Evolutionary conservation across 2,329 filamentous ascomycete species (phyloP).

Genomic region (Pseudogymnoascus sp.): DNA sequence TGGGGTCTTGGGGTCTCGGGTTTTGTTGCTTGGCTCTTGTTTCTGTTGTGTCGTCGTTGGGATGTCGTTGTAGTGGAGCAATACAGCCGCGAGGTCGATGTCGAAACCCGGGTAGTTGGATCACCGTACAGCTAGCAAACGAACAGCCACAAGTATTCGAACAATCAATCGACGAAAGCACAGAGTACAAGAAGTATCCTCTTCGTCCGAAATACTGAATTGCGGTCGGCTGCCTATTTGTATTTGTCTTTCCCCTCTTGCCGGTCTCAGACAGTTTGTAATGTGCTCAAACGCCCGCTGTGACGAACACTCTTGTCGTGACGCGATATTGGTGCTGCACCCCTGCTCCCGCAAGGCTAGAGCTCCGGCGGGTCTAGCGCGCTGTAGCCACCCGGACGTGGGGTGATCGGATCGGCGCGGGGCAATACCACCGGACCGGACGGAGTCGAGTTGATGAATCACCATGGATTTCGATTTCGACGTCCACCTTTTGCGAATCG

Average conservation of each 20-base stretch:
- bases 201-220: not conserved
- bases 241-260: not conserved
- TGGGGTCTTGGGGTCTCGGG: not conserved
- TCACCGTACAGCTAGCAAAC: not conserved
- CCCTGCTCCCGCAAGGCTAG: not conserved
- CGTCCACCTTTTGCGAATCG: not conserved
- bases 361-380: not conserved
- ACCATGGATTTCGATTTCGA: not conserved
- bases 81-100: not conserved
- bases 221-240: not conserved
- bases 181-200: not conserved
- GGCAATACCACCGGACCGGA: not conserved
- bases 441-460: not conserved
- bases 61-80: not conserved
- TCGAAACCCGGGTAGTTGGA: not conserved
- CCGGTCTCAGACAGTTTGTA: not conserved
- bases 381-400: not conserved
- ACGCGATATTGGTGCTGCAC: not conserved
- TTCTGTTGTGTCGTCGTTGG: not conserved
- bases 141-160: not conserved
- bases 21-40: not conserved
- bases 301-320: not conserved
- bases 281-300: conserved; percentile 2
- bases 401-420: conserved; percentile 5
- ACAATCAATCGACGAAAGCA: not conserved